Percentiles rank a stretch among this genome's conserved stretches.
phyloP scores from a whole-genome alignment of 805 yeast species.

The Zygosaccharomyces kombuchaensis region DNA sequence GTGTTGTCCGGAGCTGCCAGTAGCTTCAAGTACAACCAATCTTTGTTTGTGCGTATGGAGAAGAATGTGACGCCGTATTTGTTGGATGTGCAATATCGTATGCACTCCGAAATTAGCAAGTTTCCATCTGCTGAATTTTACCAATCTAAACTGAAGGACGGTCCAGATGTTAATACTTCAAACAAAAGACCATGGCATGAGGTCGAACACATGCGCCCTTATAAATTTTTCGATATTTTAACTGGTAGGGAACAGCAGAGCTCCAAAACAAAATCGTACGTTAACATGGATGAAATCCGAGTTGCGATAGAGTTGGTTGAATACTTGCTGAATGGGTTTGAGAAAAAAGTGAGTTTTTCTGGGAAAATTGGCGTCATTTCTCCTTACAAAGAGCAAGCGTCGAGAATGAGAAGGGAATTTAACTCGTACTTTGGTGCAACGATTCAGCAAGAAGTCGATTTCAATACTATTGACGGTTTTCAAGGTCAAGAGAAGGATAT shows the following conservation, averaged over 20 bases:
- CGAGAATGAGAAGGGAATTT: constrained; percentile 54
- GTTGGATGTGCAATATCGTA: constrained; percentile 90
- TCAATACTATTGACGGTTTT: constrained; percentile 95
- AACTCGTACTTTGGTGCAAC: constrained; percentile 54
- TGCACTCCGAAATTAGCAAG: constrained; percentile 87
- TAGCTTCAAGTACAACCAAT: constrained; percentile 74
- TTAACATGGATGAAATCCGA: constrained; percentile 65
- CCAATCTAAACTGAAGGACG: constrained; percentile 66
- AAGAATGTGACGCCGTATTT: constrained; percentile 56
- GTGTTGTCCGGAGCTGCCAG: constrained; percentile 89
- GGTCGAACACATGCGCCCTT: constrained; percentile 57
- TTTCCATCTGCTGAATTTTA: constrained; percentile 89
- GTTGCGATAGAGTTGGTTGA: constrained; percentile 66
- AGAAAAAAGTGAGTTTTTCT: constrained; percentile 45
- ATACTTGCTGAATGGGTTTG: constrained; percentile 46
- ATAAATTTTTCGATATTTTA: constrained; percentile 66
- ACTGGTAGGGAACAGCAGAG: constrained; percentile 65
- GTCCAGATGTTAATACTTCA: constrained; percentile 58
- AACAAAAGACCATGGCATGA: constrained; percentile 76
- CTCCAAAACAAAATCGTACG: constrained; percentile 61
- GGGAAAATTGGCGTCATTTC: constrained; percentile 88
- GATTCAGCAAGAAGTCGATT: constrained; percentile 66
- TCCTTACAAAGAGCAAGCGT: constrained; percentile 88
- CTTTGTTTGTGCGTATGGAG: constrained; percentile 92
- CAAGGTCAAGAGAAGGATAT: constrained; percentile 98